Evolutionary conservation across 306 rosid species (phyloP).

Genomic region (Senna tora): DNA sequence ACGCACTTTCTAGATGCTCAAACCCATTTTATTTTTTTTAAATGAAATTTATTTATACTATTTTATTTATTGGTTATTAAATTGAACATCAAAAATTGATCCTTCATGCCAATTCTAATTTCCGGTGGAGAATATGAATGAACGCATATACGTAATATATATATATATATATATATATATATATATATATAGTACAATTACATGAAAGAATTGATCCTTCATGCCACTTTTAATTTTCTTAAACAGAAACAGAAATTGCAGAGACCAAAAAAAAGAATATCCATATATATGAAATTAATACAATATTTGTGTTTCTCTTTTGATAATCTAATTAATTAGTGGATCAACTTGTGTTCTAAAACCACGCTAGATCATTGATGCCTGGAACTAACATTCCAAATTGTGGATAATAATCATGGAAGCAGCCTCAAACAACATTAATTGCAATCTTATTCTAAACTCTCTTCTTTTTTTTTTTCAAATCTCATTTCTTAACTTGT

Average conservation of each 20-base stretch:
- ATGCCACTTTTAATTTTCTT: neutral
- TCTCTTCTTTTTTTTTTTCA: neutral
- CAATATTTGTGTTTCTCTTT: neutral
- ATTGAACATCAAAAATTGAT: too few relatives aligned
- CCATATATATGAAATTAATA: slow-evolving; percentile 4
- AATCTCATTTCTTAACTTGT: neutral
- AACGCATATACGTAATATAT: too few relatives aligned
- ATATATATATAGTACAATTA: slow-evolving; percentile 23
- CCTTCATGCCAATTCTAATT: too few relatives aligned
- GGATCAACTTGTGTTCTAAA: slow-evolving; percentile 2
- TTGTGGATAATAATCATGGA: slow-evolving; percentile 5
- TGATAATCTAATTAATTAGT: neutral
- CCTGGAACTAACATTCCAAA: neutral
- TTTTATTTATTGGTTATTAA: neutral
- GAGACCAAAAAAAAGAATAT: neutral
- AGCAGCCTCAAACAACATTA: slow-evolving; percentile 13
- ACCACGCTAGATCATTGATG: too few relatives aligned
- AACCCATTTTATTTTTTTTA: neutral
- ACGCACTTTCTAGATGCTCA: slow-evolving; percentile 9
- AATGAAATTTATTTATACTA: neutral
- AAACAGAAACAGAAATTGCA: neutral
- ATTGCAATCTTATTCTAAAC: neutral
- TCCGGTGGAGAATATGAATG: slow-evolving; percentile 12
- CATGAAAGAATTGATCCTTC: slow-evolving; percentile 6
- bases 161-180: too few relatives aligned